Percentiles rank a stretch among this genome's conserved stretches.
phyloP scores from a whole-genome alignment of 176 grass and related monocot species.

The Cenchrus fungigraminus region DNA sequence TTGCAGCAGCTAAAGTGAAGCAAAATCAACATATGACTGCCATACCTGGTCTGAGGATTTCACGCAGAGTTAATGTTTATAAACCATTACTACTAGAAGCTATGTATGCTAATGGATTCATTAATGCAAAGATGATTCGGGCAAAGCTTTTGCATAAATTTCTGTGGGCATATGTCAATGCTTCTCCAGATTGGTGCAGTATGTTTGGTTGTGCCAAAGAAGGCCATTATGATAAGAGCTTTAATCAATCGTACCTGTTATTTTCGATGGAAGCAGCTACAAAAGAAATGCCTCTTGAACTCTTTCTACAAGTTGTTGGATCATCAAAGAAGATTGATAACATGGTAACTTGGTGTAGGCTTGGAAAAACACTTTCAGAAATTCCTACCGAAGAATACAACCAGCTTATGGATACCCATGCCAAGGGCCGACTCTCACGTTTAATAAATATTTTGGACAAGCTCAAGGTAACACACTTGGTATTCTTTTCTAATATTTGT shows the following conservation, averaged over 20 bases:
- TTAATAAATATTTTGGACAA: conserved; percentile 82
- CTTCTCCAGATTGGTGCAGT: conserved; percentile 62
- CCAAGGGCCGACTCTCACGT: conserved; percentile 71
- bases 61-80: conserved; percentile 56
- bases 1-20: conserved; percentile 64
- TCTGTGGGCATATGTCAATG: conserved; percentile 72
- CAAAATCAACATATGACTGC: conserved; percentile 57
- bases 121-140: conserved; percentile 90
- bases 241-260: conserved; percentile 55
- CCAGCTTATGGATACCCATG: conserved; percentile 68
- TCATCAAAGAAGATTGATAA: conserved; percentile 90
- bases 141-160: conserved; percentile 90
- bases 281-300: conserved; percentile 87
- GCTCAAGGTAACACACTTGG: conserved; percentile 69
- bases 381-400: conserved; percentile 75
- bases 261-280: conserved; percentile 80
- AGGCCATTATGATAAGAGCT: conserved; percentile 48
- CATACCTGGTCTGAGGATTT: conserved; percentile 51
- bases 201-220: conserved; percentile 47
- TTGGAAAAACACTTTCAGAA: conserved; percentile 79
- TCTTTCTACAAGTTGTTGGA: conserved; percentile 95
- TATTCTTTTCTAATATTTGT: conserved; percentile 7
- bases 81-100: conserved; percentile 66
- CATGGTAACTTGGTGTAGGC: conserved; percentile 71
- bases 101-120: conserved; percentile 93